These are phyloP conservation scores for Metschnikowia reukaufii DNA, from an alignment of 805 yeast genomes.

Conservation along the genomic window DNA sequence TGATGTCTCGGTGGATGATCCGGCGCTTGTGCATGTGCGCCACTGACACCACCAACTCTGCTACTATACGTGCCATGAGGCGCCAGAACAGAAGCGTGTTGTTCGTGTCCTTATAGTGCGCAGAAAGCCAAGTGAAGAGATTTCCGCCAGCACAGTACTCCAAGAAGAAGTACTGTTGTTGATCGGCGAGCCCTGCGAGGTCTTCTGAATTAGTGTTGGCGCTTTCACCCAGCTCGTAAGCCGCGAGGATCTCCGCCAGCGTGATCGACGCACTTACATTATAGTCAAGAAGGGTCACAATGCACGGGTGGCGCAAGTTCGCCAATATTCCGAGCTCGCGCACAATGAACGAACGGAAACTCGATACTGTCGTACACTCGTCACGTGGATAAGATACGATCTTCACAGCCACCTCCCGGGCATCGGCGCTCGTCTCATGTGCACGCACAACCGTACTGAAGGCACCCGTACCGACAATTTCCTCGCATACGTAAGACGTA, in stretches of 20 bases:
- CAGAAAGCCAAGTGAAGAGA: slow-evolving; percentile 56
- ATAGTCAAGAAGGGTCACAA: slow-evolving; percentile 60
- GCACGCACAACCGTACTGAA: slow-evolving; percentile 66
- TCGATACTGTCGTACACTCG: slow-evolving; percentile 23
- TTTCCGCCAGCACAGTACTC: slow-evolving; percentile 88
- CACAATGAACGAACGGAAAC: slow-evolving; percentile 39
- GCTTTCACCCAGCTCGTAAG: slow-evolving; percentile 2
- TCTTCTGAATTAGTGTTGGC: not conserved
- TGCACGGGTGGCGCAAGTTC: slow-evolving; percentile 62
- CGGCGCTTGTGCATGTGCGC: slow-evolving; percentile 61
- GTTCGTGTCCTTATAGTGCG: slow-evolving; percentile 24
- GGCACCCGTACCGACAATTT: slow-evolving; percentile 61
- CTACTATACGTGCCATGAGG: slow-evolving; percentile 60
- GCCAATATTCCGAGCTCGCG: slow-evolving; percentile 72
- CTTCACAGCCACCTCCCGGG: slow-evolving; percentile 64
- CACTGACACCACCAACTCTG: slow-evolving; percentile 70
- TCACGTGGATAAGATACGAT: slow-evolving; percentile 45
- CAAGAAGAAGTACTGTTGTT: slow-evolving; percentile 53
- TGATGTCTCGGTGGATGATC: slow-evolving; percentile 88
- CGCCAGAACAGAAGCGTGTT: slow-evolving; percentile 36
- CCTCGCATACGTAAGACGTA: slow-evolving; percentile 13
- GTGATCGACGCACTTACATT: slow-evolving; percentile 31
- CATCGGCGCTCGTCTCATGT: slow-evolving; percentile 23
- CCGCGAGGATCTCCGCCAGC: slow-evolving; percentile 24
- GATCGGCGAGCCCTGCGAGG: slow-evolving; percentile 19